Percentiles rank a stretch among this genome's conserved stretches.
Conservation (phyloP, 1,284 basidiomycete species). For the Polyporus tsugae region DNA sequence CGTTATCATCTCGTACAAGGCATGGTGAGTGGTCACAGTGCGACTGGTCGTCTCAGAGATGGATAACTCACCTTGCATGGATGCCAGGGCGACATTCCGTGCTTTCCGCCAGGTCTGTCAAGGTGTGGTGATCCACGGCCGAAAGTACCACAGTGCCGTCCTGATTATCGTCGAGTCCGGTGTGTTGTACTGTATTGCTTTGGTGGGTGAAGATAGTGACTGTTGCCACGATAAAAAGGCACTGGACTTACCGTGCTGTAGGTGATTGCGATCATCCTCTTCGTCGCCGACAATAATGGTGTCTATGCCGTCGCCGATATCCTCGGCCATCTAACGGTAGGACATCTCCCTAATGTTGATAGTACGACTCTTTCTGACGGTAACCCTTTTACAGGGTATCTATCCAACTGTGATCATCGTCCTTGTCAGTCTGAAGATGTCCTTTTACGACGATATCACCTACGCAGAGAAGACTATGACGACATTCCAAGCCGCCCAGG, state of each 20-base stretch:
- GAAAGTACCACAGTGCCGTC: slow-evolving; percentile 9
- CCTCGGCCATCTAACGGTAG: slow-evolving; percentile 12
- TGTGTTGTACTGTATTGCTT: slow-evolving; percentile 19
- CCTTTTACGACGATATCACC: slow-evolving; percentile 17
- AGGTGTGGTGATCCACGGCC: slow-evolving; percentile 1
- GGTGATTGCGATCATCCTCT: slow-evolving; percentile 12
- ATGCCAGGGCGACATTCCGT: not conserved
- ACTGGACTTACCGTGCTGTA: not conserved
- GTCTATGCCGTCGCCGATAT: slow-evolving; percentile 16
- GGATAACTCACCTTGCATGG: not conserved
- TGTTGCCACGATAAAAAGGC: not conserved
- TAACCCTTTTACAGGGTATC: slow-evolving; percentile 9
- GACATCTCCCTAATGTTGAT: not conserved
- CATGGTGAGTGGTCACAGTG: not conserved
- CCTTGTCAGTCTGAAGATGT: slow-evolving; percentile 18
- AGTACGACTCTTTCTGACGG: not conserved
- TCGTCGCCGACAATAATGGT: slow-evolving; percentile 8
- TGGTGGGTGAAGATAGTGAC: slow-evolving; percentile 7
- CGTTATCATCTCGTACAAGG: slow-evolving; percentile 4
- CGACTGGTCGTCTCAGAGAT: not conserved
- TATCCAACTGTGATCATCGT: slow-evolving; percentile 22
- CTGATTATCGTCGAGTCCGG: slow-evolving; percentile 23
- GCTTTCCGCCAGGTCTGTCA: not conserved
- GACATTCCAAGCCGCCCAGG: not conserved
- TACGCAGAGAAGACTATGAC: slow-evolving; percentile 5